Conservation (phyloP, 2,329 filamentous ascomycete genomes). For the Cryphonectria japonica region DNA sequence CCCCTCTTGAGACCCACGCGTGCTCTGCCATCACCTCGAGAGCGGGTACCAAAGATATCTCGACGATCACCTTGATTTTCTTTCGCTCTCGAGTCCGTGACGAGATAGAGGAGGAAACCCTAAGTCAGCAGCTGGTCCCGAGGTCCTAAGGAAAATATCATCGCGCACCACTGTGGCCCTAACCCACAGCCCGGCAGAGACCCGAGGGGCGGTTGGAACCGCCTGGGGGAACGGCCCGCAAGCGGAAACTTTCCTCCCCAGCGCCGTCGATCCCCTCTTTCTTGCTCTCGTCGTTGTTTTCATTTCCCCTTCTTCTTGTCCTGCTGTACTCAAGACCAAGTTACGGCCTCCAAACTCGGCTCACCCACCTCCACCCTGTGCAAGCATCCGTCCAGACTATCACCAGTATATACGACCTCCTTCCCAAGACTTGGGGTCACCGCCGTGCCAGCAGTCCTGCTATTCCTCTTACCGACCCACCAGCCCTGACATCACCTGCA, state of each 20-base stretch:
- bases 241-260: conserved; percentile 14
- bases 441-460: neutral
- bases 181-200: conserved; percentile 24
- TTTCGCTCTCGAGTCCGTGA: neutral
- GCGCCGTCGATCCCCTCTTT: neutral
- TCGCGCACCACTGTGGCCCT: neutral
- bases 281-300: neutral
- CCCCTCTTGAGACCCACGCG: neutral
- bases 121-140: neutral
- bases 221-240: conserved; percentile 23
- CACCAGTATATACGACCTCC: neutral
- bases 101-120: neutral
- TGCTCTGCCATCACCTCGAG: neutral
- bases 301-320: neutral
- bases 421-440: neutral
- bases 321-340: neutral
- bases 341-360: neutral
- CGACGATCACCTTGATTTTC: neutral
- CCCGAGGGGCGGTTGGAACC: conserved; percentile 20
- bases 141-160: neutral
- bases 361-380: neutral
- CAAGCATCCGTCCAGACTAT: neutral
- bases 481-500: neutral
- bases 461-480: neutral
- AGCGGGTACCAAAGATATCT: neutral